Evolutionary conservation across 2,329 filamentous ascomycete species (phyloP), one percentile per base, ranked within the genome.

Genomic region (Scedosporium apiospermum): DNA sequence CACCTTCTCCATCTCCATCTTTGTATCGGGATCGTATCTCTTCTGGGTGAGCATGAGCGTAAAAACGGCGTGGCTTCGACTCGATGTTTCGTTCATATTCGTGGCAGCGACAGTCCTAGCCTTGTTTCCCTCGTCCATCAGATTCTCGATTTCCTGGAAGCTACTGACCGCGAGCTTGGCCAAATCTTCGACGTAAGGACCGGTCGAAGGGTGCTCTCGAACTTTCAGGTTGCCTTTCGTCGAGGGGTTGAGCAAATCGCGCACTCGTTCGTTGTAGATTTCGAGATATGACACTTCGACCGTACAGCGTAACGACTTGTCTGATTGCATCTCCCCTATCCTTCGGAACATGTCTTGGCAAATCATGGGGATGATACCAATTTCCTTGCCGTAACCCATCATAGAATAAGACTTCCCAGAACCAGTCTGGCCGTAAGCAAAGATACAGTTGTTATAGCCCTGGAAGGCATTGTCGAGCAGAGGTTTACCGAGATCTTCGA

Each of bases 61-160:
- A 73, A 99, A 99, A 60, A 99, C 96, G 49, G 95, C 95, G 75
- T 99, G 95, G 73, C 93, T 98, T 80, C 95, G 88, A 83, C 92
- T 96, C 64, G 92, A 97, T 0, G 96, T 99, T 76, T 98, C 95
- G 80, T 99, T 99, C 95, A 99, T 99, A 82, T 98, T 99, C 46
- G 95, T 99, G 6, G 95, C 95, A 3, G 95, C 95, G 46, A 99
- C 95, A 0, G 95, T 99, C 80, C 95, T 85, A 41, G 95, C 95
- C 77, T 99, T 99, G 80, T 99, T 99, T 70, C 95, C 95, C 76
- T 98, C 93, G 72, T 99, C 95, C 95, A 99, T 99, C 69, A 99
- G 78, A 72, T 97, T 88, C 71, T 99, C 95, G 67, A 99, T 98
- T 73, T 99, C 96, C 62, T 88, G 82, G 73, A 99, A 98, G 64